Conservation (phyloP, 176 grass and related monocot genomes). For the Echinochloa phyllopogon region DNA sequence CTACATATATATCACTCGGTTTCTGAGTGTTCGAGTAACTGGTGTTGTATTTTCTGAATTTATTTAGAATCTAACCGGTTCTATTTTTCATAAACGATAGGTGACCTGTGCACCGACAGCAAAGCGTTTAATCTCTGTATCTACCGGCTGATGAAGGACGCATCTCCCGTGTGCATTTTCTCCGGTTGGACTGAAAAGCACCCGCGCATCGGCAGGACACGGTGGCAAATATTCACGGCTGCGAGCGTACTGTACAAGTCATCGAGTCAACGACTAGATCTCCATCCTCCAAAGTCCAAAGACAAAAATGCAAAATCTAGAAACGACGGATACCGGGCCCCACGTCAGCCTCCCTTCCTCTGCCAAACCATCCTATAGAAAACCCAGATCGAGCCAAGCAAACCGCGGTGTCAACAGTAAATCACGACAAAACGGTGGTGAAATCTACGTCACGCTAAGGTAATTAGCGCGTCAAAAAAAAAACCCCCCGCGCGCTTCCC, state of each 20-base stretch:
- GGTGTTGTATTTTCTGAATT: too few species aligned
- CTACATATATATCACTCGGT: too few species aligned
- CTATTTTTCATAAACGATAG: too few species aligned
- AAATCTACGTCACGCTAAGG: neutral
- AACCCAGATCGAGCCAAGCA: neutral
- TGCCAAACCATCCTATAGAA: neutral
- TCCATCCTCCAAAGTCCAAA: neutral
- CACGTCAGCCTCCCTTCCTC: neutral
- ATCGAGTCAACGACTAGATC: neutral
- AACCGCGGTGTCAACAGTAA: neutral
- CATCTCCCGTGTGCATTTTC: too few species aligned
- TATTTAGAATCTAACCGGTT: too few species aligned
- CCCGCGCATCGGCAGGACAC: neutral
- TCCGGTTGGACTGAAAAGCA: neutral
- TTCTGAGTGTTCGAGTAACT: too few species aligned
- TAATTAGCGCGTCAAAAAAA: neutral
- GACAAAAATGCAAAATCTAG: neutral
- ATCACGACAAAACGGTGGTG: neutral
- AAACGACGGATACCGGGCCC: neutral
- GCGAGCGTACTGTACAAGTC: neutral
- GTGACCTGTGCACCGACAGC: too few species aligned
- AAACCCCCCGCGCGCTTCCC: neutral
- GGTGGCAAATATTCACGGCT: neutral
- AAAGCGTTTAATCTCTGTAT: too few species aligned
- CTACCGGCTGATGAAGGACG: too few species aligned